phyloP scores from a whole-genome alignment of 352 stramenopile genomes.

The Phytophthora fragariaefolia region DNA sequence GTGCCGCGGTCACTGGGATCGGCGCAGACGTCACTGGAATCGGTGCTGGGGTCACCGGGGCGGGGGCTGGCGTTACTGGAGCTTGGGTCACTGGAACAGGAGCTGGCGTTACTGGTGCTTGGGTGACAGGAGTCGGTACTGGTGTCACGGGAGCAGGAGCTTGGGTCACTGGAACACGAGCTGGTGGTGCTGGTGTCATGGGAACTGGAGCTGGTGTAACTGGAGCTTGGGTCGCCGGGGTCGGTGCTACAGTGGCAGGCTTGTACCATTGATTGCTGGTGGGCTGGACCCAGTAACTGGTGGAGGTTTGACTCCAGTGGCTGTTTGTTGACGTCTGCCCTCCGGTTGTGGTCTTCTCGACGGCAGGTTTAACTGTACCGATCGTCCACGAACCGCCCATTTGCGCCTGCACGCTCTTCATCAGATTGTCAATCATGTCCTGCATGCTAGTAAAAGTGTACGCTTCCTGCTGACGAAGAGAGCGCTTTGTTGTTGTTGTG shows the following conservation, averaged over 20 bases:
- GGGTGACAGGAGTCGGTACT: background rate
- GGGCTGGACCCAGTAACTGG: conserved; percentile 15
- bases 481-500: conserved; percentile 24
- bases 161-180: conserved; percentile 16
- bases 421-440: conserved; percentile 30
- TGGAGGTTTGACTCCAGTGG: conserved; percentile 9
- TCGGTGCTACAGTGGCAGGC: conserved; percentile 4
- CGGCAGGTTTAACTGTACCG: conserved; percentile 32
- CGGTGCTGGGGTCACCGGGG: background rate
- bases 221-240: conserved; percentile 1
- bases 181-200: too few relatives aligned
- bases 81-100: too few relatives aligned
- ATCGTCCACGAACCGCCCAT: conserved; percentile 26
- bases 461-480: conserved; percentile 25
- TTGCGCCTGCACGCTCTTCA: conserved; percentile 31
- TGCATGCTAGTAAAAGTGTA: conserved; percentile 39
- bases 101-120: background rate
- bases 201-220: conserved; percentile 10
- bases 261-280: conserved; percentile 5
- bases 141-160: background rate
- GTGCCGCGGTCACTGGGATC: conserved; percentile 11
- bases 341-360: conserved; percentile 13
- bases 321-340: conserved; percentile 10
- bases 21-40: background rate
- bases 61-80: background rate